These are phyloP conservation scores for Neoascochyta sp. DNA, from an alignment of 2,329 filamentous ascomycete genomes.

Conservation along the genomic window DNA sequence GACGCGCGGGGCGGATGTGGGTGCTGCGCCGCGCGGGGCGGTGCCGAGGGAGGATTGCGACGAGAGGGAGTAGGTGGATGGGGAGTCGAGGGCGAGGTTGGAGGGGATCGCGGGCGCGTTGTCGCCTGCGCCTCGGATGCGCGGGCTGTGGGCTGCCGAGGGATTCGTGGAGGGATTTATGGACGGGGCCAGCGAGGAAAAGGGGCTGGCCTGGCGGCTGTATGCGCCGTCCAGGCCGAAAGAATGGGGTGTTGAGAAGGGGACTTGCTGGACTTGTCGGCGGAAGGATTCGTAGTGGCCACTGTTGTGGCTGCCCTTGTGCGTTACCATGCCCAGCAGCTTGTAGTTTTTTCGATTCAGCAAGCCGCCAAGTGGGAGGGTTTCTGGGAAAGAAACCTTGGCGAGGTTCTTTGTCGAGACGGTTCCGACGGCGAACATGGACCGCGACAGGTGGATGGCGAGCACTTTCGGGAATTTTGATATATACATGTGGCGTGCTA, in stretches of 20 bases:
- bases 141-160: slow-evolving; percentile 45
- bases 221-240: slow-evolving; percentile 74
- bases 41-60: slow-evolving; percentile 29
- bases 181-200: no score
- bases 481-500: slow-evolving; percentile 83
- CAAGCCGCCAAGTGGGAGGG: slow-evolving; percentile 75
- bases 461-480: slow-evolving; percentile 84
- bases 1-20: slow-evolving; percentile 31
- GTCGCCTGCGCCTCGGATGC: slow-evolving; percentile 28
- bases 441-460: slow-evolving; percentile 86
- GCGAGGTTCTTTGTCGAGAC: slow-evolving; percentile 88
- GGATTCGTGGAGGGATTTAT: slow-evolving; percentile 46
- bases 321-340: slow-evolving; percentile 81
- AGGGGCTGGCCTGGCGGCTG: slow-evolving; percentile 55
- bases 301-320: slow-evolving; percentile 92
- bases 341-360: slow-evolving; percentile 76
- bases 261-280: slow-evolving; percentile 72
- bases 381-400: slow-evolving; percentile 88
- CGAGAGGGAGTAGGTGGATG: slow-evolving; percentile 32
- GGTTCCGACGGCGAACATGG: slow-evolving; percentile 76
- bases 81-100: slow-evolving; percentile 25
- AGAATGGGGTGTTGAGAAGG: slow-evolving; percentile 76
- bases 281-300: slow-evolving; percentile 97
- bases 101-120: slow-evolving; percentile 24
- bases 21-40: slow-evolving; percentile 21